Evolutionary conservation across 2,329 filamentous ascomycete species (phyloP).

Genomic region (Nemania sp.): DNA sequence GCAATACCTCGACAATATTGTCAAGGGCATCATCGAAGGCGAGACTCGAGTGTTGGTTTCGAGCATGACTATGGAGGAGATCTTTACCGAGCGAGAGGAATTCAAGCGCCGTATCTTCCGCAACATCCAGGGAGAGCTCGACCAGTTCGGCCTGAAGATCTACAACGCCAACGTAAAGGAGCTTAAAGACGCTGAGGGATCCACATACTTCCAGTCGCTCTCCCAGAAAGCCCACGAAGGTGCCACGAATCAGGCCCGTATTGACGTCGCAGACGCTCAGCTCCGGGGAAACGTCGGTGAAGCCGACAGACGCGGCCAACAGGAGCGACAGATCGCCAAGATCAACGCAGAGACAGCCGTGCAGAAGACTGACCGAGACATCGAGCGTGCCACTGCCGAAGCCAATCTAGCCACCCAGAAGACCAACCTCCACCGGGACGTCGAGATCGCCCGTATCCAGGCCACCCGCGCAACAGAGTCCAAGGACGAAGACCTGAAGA

Average conservation of each 20-base stretch:
- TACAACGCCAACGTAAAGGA: constrained; percentile 85
- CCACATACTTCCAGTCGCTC: constrained; percentile 85
- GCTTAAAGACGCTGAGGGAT: constrained; percentile 82
- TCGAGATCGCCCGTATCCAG: constrained; percentile 80
- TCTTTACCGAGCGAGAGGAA: constrained; percentile 80
- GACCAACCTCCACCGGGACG: constrained; percentile 77
- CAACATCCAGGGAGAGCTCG: constrained; percentile 82
- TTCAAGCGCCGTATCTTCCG: constrained; percentile 81
- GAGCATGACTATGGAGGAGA: constrained; percentile 93
- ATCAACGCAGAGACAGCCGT: constrained; percentile 82
- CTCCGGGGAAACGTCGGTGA: constrained; percentile 79
- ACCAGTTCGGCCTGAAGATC: constrained; percentile 83
- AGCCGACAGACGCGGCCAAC: constrained; percentile 80
- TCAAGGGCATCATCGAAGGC: constrained; percentile 91
- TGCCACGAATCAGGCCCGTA: constrained; percentile 80
- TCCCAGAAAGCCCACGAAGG: constrained; percentile 88
- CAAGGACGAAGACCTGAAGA: constrained; percentile 83
- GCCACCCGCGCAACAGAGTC: constrained; percentile 79
- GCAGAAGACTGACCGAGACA: constrained; percentile 84
- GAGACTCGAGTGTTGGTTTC: constrained; percentile 86
- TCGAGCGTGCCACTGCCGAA: constrained; percentile 83
- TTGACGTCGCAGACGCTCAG: constrained; percentile 74
- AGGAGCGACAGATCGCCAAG: constrained; percentile 88
- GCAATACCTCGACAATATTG: constrained; percentile 82
- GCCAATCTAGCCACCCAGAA: constrained; percentile 79